Evolutionary conservation across 208 protist genomes (phyloP).

Genomic region (Trichomonas vaginalis): DNA sequence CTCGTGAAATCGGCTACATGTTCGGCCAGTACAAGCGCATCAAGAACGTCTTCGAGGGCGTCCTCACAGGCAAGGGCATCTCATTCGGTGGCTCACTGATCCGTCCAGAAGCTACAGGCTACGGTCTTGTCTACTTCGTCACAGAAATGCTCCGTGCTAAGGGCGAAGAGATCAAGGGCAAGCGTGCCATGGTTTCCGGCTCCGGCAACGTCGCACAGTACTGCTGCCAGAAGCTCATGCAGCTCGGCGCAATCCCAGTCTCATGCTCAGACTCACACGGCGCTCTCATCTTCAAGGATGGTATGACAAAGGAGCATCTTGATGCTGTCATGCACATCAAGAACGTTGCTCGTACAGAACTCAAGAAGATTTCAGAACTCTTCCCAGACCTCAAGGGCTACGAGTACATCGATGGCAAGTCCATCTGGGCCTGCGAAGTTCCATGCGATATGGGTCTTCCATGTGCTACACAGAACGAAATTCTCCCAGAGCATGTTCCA

Average conservation of each 20-base stretch:
- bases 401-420: background rate
- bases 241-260: slow-evolving; percentile 50
- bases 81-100: slow-evolving; percentile 65
- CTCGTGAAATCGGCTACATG: slow-evolving; percentile 68
- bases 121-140: slow-evolving; percentile 67
- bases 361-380: slow-evolving; percentile 38
- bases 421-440: background rate
- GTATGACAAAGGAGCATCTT: background rate
- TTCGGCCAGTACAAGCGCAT: slow-evolving; percentile 67
- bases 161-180: slow-evolving; percentile 46
- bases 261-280: background rate
- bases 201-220: slow-evolving; percentile 70
- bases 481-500: slow-evolving; percentile 53
- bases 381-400: background rate
- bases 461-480: slow-evolving; percentile 78
- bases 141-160: slow-evolving; percentile 49
- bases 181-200: slow-evolving; percentile 57
- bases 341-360: slow-evolving; percentile 52
- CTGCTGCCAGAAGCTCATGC: slow-evolving; percentile 53
- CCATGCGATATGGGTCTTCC: slow-evolving; percentile 45
- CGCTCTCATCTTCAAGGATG: background rate
- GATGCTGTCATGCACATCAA: background rate
- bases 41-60: slow-evolving; percentile 53
- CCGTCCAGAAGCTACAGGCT: slow-evolving; percentile 71
- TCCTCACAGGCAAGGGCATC: slow-evolving; percentile 66